These are phyloP conservation scores for Backusella mclennaniae DNA, from an alignment of 192 early-diverging fungal species.

Conservation along the genomic window DNA sequence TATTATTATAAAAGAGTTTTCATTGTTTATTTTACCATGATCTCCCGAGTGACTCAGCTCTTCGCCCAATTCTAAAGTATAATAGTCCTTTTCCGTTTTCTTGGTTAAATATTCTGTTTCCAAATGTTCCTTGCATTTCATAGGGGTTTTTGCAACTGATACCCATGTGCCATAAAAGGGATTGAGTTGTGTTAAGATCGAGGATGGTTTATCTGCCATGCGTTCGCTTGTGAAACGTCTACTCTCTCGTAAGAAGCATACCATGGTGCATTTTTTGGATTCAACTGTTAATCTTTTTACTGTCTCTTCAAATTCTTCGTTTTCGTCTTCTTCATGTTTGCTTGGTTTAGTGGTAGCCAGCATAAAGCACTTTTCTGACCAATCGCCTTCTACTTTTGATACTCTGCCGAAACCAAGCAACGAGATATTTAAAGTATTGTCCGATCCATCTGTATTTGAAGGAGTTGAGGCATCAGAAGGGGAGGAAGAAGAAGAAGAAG, in stretches of 20 bases:
- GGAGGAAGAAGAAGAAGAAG: neutral
- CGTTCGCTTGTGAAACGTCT: constrained; percentile 5
- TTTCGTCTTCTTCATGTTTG: neutral
- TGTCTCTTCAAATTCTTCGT: neutral
- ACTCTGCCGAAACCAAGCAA: neutral
- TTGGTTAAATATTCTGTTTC: neutral
- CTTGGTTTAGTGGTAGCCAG: neutral
- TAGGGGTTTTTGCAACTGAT: constrained; percentile 20
- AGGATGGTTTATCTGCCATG: neutral
- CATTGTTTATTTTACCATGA: constrained; percentile 20
- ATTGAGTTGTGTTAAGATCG: constrained; percentile 12
- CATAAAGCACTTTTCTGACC: constrained; percentile 34
- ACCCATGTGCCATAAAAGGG: constrained; percentile 35
- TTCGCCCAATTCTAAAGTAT: constrained; percentile 35
- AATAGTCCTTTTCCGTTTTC: constrained; percentile 25
- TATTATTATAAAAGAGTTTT: too few relatives aligned
- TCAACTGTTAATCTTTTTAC: constrained; percentile 10
- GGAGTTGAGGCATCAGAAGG: neutral
- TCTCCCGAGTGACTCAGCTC: constrained; percentile 21
- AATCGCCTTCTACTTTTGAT: neutral
- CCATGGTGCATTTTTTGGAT: constrained; percentile 30
- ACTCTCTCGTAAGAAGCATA: constrained; percentile 33
- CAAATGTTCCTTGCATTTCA: constrained; percentile 29
- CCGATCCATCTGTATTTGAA: neutral
- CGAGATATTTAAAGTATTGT: neutral